Evolutionary conservation across 2,329 filamentous ascomycete genomes (phyloP), one percentile per base, ranked within the genome.

Genomic region (Rutstroemia sp.): DNA sequence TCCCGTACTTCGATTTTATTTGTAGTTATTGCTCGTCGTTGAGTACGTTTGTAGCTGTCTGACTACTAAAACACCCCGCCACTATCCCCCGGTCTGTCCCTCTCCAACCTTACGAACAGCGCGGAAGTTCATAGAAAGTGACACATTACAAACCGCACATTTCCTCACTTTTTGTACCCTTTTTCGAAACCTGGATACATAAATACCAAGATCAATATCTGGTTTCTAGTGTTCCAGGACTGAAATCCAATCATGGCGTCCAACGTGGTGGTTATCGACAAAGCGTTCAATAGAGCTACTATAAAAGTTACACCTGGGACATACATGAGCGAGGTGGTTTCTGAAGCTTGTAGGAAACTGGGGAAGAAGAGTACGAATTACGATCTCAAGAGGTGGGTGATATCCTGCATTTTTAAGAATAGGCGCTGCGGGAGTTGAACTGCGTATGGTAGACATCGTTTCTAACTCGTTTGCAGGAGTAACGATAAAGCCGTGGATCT

Each of bases 401-500:
- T 39, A 25, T 39, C 45, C 46, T 17, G 8, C 5, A 21, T 19
- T 14, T 5, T 5, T 46, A 23, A 10, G 12, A 34, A 34, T 12
- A 12, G 4, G 25, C 7, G 5, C 25, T 27, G 25, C 39, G 16
- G 17, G 9, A 42, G 39, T 14, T n/a, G 17, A n/a, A 17, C 39
- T n/a, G 17, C 16, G 9, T 19, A n/a, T 1, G 2, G 12, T 3
- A 23, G 60, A 65, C 67, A 60, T 19, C 5, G 21, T 42, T 42
- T 4, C 39, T 42, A 42, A 42, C 42, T 46, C 16, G 10, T 46
- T 46, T 46, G 12, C 57, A 91, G 88, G 66, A 77, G 92, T 71
- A 91, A 90, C 69, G 88, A 92, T 72, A 96, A 92, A 68, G 78
- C 83, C 37, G 76, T 99, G 57, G 91, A 96, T 67, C 80, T 99